phyloP scores from a whole-genome alignment of 176 grass and related monocot genomes.

The Carex littledalei region DNA sequence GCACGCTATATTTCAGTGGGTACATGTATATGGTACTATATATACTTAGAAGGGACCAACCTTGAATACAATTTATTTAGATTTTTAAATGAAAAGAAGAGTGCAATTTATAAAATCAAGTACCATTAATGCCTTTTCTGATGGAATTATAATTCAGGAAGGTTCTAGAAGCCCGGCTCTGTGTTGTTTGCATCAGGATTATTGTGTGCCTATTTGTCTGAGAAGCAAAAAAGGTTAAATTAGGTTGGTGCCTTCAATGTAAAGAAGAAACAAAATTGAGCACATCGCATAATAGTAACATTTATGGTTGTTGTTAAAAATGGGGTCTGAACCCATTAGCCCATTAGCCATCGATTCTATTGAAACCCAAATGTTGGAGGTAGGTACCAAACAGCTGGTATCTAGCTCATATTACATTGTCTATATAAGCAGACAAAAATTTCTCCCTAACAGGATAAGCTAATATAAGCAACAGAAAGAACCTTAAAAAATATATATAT shows the following conservation, averaged over 20 bases:
- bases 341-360: no score
- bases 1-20: background rate
- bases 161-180: conserved; percentile 70
- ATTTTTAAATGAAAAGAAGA: background rate
- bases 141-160: conserved; percentile 94
- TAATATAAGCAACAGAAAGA: no score
- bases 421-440: no score
- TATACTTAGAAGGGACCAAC: background rate
- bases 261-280: background rate
- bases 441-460: no score
- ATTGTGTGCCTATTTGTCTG: conserved; percentile 93
- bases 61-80: background rate
- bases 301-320: no score
- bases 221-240: conserved; percentile 7
- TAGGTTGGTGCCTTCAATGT: background rate
- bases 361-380: no score
- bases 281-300: background rate
- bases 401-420: no score
- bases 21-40: background rate
- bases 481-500: background rate
- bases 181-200: conserved; percentile 93
- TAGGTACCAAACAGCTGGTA: no score
- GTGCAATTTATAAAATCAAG: background rate
- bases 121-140: conserved; percentile 93
- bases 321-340: no score